Evolutionary conservation across 257 asterid genomes (phyloP), one percentile per base, ranked within the genome.

Genomic region (Orobanche coerulescens): DNA sequence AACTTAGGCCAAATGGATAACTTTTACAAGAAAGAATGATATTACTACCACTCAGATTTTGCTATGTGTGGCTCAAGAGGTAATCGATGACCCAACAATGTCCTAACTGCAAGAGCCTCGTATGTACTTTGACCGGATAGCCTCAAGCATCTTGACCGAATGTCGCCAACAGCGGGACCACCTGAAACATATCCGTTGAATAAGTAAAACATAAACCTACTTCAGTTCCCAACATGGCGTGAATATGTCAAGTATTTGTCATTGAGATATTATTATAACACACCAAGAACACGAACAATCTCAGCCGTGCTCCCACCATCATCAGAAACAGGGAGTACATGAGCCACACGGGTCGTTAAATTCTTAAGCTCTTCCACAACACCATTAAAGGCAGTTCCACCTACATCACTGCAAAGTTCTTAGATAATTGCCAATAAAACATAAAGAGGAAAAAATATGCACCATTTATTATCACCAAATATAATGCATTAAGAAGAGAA

Each of bases 251-350:
- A 54, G 56, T 57, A 40, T n/a, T n/a, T n/a, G n/a, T n/a, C n/a
- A n/a, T n/a, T n/a, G n/a, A 30, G 40, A 43, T 62, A 55, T 67
- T 54, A 1, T 6, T 10, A 47, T 0, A n/a, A 68, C 79, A 66
- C 62, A 91, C 98, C 98, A 70, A 92, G 98, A 76, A 92, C 96
- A 46, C 95, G 95, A 62, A 92, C 98, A 75, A 92, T 88, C 84
- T 92, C 98, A 7, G 98, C 95, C 16, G 98, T 92, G 85, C 98
- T 92, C 69, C 98, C 98, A 68, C 98, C 98, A 70, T 92, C 94
- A 78, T 92, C 98, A 70, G 98, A 92, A 69, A 92, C 98, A 8
- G 98, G 98, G 26, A 88, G 98, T 57, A 92, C 89, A 64, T 92
- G 98, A 52, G 95, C 84, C 47, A 92, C 98, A 39, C 73, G 72